A percentile compares a stretch with the other conserved stretches of the same genome.
Conservation (phyloP, 2,329 filamentous ascomycete species). For the Claviceps arundinis region DNA sequence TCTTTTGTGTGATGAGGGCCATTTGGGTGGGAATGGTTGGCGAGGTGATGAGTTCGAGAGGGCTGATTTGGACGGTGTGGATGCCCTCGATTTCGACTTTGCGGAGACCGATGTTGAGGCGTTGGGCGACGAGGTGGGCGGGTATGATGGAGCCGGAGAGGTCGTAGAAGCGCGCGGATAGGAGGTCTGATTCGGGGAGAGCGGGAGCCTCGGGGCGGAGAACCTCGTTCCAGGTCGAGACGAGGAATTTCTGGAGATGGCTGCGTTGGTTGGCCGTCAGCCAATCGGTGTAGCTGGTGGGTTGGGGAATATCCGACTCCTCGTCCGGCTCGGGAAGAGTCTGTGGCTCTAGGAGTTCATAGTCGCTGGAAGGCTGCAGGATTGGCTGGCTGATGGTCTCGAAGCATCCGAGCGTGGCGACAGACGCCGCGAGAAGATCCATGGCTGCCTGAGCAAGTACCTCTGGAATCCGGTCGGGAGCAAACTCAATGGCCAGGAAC, state of each 20-base stretch:
- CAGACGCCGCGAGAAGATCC: slow-evolving; percentile 29
- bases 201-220: slow-evolving; percentile 26
- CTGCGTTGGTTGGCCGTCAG: slow-evolving; percentile 27
- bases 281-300: slow-evolving; percentile 8
- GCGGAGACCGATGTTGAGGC: slow-evolving; percentile 29
- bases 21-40: slow-evolving; percentile 37
- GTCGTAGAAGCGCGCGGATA: slow-evolving; percentile 35
- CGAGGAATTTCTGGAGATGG: slow-evolving; percentile 28
- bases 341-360: slow-evolving; percentile 21
- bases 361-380: slow-evolving; percentile 28
- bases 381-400: slow-evolving; percentile 32
- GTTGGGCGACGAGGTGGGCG: slow-evolving; percentile 31
- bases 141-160: slow-evolving; percentile 37
- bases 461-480: slow-evolving; percentile 27
- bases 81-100: slow-evolving; percentile 22
- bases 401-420: slow-evolving; percentile 31
- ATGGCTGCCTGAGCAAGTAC: slow-evolving; percentile 32
- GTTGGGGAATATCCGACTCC: slow-evolving; percentile 7
- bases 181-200: slow-evolving; percentile 27
- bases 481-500: slow-evolving; percentile 32
- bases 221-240: slow-evolving; percentile 29
- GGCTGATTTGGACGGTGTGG: slow-evolving; percentile 25
- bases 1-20: slow-evolving; percentile 24
- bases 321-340: slow-evolving; percentile 25
- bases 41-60: slow-evolving; percentile 36